Evolutionary conservation across 345 rosid species (phyloP).

Genomic region (Trapa incisa): DNA sequence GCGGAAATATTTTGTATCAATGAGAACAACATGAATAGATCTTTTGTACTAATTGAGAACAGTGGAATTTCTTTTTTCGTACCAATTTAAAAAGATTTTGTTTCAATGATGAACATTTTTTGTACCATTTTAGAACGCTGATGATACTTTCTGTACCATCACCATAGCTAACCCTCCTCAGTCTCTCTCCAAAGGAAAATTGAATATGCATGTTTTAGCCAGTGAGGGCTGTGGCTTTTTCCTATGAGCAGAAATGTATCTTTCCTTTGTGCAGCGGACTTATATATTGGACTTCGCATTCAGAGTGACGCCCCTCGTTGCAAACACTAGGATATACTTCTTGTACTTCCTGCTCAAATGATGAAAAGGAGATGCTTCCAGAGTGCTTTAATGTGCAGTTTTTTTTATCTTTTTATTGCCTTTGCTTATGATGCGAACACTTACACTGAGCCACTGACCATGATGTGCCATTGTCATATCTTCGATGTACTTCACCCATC

Average conservation of each 20-base stretch:
- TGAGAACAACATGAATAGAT: no score
- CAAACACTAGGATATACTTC: background rate
- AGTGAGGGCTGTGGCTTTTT: background rate
- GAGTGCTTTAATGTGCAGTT: background rate
- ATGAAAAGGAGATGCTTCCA: background rate
- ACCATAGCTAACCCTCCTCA: background rate
- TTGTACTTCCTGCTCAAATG: background rate
- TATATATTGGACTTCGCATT: slow-evolving; percentile 74
- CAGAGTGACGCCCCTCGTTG: slow-evolving; percentile 20
- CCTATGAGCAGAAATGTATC: background rate
- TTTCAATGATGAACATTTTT: no score
- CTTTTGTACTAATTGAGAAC: no score
- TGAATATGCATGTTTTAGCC: background rate
- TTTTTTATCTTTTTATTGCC: background rate
- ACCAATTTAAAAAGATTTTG: no score
- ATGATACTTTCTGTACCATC: no score
- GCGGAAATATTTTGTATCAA: no score
- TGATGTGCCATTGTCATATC: no score
- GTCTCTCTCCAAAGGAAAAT: background rate
- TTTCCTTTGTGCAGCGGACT: slow-evolving; percentile 54
- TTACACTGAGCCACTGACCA: background rate
- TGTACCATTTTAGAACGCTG: no score
- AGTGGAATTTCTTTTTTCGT: no score
- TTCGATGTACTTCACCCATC: no score
- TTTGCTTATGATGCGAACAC: background rate